Percentiles rank a stretch among this genome's conserved stretches.
Evolutionary conservation across 129 eudicot species (phyloP).

Genomic region (Lactuca sativa): DNA sequence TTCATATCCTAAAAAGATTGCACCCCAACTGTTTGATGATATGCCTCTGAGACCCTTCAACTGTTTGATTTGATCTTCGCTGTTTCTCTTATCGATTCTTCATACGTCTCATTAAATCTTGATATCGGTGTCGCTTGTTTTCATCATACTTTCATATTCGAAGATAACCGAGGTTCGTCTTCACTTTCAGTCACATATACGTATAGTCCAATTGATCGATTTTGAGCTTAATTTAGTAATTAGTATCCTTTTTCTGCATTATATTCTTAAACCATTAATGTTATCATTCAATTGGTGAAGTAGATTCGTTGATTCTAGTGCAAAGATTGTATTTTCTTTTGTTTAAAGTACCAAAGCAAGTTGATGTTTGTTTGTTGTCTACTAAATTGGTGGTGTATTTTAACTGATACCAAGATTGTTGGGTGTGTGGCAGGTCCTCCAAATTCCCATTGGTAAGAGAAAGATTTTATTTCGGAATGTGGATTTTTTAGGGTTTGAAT

Average conservation of each 20-base stretch:
- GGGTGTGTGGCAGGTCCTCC: conserved; percentile 51
- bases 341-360: conserved; percentile 32
- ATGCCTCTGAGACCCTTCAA: conserved; percentile 28
- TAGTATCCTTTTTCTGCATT: too few relatives aligned
- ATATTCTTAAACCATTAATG: background rate
- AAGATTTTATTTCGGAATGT: conserved; percentile 42
- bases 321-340: conserved; percentile 28
- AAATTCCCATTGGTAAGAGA: conserved; percentile 38
- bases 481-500: conserved; percentile 45
- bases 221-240: background rate
- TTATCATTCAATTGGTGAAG: background rate
- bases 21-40: conserved; percentile 21
- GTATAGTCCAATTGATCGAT: background rate
- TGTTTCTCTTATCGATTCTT: conserved; percentile 28
- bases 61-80: conserved; percentile 31
- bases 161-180: conserved; percentile 23
- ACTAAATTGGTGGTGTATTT: conserved; percentile 34
- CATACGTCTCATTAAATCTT: conserved; percentile 9
- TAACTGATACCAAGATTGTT: conserved; percentile 55
- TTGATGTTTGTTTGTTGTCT: conserved; percentile 64
- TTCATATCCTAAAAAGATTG: conserved; percentile 28
- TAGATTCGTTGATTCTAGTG: conserved; percentile 42
- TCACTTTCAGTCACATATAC: background rate
- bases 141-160: background rate
- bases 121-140: conserved; percentile 6